Evolutionary conservation across 2,329 filamentous ascomycete species (phyloP), one percentile per base, ranked within the genome.

Genomic region (Sarocladium kiliense): DNA sequence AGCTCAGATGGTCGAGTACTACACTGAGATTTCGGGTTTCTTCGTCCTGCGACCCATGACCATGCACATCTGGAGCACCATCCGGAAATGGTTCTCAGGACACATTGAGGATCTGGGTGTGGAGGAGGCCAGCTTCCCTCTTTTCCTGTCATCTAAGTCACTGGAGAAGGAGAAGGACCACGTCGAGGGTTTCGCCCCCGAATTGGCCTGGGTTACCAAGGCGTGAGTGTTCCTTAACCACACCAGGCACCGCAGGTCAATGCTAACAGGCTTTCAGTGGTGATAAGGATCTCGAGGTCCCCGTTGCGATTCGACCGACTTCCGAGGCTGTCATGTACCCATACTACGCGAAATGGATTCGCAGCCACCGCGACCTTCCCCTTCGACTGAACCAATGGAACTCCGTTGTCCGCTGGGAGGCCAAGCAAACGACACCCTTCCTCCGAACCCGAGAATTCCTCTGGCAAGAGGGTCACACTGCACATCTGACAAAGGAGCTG

Each of bases 331-430:
- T 94, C 74, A 96, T 96, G 89, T 96, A 96, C 76, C 89, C 88
- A 59, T 95, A 96, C 80, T 97, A 95, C 72, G 82, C 90, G 62
- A 94, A 96, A 75, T 96, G 94, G 90, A 97, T 99, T 72, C 88
- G 93, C 71, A 93, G 87, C 69, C 92, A 99, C 75, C 85, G 95
- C 66, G 94, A 99, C 68, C 86, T 99, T 57, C 95, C 94, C 59
- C 80, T 97, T 62, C 87, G 91, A 67, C 80, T 97, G 62, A 97
- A 97, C 77, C 94, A 99, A 74, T 99, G 94, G 94, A 97, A 97
- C 80, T 96, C 88, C 14, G 80, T 83, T 61, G 80, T 97, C 50
- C 85, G 93, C 65, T 97, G 94, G 94, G 94, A 97, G 74, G 95
- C 96, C 69, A 97, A 97, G 79, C 91, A 96, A 71, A 86, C 82